Percentiles rank a stretch among this genome's conserved stretches.
Evolutionary conservation across 352 stramenopile species (phyloP).

Genomic region (Phytophthora macrochlamydospora): DNA sequence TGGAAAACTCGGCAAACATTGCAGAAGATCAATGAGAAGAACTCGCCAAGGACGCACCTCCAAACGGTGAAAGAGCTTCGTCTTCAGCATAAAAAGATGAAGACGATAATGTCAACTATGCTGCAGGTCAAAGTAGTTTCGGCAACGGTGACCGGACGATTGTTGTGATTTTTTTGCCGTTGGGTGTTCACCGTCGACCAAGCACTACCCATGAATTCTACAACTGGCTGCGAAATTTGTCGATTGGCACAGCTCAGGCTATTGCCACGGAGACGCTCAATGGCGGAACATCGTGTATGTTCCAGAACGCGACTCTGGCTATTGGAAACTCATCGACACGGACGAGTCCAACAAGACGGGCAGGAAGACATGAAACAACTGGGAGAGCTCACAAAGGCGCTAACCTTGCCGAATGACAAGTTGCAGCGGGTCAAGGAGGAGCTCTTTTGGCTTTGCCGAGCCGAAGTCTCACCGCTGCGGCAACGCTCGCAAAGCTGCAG

Average conservation of each 20-base stretch:
- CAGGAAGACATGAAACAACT: too few species aligned
- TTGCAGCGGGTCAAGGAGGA: too few species aligned
- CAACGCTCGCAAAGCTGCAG: too few species aligned
- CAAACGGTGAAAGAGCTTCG: not conserved
- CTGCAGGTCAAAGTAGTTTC: too few species aligned
- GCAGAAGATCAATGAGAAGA: not conserved
- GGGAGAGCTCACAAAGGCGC: too few species aligned
- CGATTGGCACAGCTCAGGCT: constrained; percentile 16
- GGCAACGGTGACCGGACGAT: too few species aligned
- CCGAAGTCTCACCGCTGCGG: too few species aligned
- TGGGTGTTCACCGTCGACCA: not conserved
- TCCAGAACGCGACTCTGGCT: constrained; percentile 8
- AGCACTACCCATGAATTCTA: constrained; percentile 3
- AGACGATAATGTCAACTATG: not conserved
- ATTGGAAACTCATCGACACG: constrained; percentile 31
- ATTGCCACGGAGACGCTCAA: constrained; percentile 20
- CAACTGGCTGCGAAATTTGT: constrained; percentile 18
- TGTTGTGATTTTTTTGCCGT: not conserved
- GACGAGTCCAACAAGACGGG: constrained; percentile 10
- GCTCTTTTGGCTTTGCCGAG: too few species aligned
- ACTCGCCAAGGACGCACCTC: not conserved
- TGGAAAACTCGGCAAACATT: not conserved
- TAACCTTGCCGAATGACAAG: too few species aligned
- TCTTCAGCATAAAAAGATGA: not conserved
- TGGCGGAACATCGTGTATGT: constrained; percentile 29